Conservation (phyloP, 202 grass and related monocot genomes). For the Musa balbisiana region DNA sequence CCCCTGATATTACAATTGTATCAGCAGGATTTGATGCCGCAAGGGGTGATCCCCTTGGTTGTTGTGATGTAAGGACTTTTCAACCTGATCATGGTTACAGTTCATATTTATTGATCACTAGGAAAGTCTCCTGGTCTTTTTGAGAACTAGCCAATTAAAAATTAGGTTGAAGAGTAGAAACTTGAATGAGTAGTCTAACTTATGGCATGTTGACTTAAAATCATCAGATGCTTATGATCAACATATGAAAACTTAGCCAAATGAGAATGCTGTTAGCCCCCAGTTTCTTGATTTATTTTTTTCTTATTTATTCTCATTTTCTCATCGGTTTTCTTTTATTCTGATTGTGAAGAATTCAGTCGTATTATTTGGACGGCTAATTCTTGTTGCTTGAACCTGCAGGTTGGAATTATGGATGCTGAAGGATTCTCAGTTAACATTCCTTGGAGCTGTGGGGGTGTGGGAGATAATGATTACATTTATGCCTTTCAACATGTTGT, state of each 20-base stretch:
- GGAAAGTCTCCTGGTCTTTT: no score
- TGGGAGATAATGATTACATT: constrained; percentile 86
- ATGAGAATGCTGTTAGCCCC: no score
- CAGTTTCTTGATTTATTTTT: no score
- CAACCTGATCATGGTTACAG: background rate
- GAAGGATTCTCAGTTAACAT: constrained; percentile 91
- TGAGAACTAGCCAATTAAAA: no score
- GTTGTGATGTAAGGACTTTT: constrained; percentile 72
- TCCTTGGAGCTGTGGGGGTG: constrained; percentile 89
- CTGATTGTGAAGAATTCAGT: background rate
- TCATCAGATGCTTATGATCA: no score
- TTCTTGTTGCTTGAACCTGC: background rate
- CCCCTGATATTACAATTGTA: constrained; percentile 85
- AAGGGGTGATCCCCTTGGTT: constrained; percentile 82
- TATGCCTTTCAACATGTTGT: constrained; percentile 87
- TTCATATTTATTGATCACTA: constrained; percentile 1
- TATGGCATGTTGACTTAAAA: no score
- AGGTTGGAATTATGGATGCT: constrained; percentile 71
- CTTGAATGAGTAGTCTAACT: no score
- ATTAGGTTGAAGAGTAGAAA: no score
- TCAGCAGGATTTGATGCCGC: constrained; percentile 97
- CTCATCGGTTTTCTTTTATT: no score
- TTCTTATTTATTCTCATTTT: no score
- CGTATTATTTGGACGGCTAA: background rate
- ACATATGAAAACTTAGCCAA: no score